Base-by-base conservation (phyloP, 768 basidiomycete species). In the Macrolepiota albuminosa region DNA sequence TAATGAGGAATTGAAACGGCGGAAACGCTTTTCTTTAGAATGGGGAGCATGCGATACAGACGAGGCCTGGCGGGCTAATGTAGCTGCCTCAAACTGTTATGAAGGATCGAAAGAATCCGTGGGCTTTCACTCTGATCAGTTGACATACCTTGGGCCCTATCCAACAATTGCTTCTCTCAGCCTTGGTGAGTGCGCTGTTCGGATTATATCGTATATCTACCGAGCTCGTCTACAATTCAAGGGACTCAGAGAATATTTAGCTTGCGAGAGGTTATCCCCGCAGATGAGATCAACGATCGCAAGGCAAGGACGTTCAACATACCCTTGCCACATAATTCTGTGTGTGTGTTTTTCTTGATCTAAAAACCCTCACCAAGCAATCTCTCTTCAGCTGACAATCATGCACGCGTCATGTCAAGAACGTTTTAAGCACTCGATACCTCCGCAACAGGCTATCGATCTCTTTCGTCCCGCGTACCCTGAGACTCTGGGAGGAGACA, bases 361-460 rank as follows among this genome's bases (percentile, higher is more conserved):
- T 24, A 6, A 60, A 37, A 53, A 54, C 6, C 16, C 60, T 52
- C 52, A 57, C 47, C 37, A 43, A 56, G 29, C 42, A 10, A 52
- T 58, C 4, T 50, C 29, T 49, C 40, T 54, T 29, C 59, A 93
- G 90, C 76, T 93, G 39, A 80, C 80, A n/a, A 91, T 93, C 58
- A 93, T 93, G 91, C 92, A 93, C 64, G 89, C 91, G 1, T 83
- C 85, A 16, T 88, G 87, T 60, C 91, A 93, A 76, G 91, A 93
- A 68, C 77, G 76, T 43, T 93, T 88, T 74, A 93, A 93, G 66
- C 90, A 93, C 63, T 80, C 84, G 4, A 80, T 93, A 18, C 91
- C 88, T 21, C 87, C 91, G 0, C 89, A 91, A 61, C 69, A 76
- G 11, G 75, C 81, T 2, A 80, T 93, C 43, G 91, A 93, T 66